Base-by-base conservation (phyloP, 352 stramenopile species). In the Peronospora belbahrii region DNA sequence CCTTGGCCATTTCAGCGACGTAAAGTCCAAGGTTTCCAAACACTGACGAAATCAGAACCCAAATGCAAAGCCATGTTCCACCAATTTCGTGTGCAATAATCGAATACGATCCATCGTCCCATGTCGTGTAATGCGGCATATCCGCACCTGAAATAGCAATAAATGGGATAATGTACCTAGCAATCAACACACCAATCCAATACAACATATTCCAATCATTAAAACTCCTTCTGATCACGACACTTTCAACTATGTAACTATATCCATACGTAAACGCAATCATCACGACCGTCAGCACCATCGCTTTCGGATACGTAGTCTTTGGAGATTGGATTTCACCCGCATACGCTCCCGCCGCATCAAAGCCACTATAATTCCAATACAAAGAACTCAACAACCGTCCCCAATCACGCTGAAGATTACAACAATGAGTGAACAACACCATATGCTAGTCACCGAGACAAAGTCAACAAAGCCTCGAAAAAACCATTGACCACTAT, bases 311-410 rank as follows among this genome's bases (percentile, higher is more conserved):
- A 47, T 89, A 90, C 47, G 72, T 88, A 6, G 56, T 71, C 36
- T 80, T 76, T 2, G 79, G 81, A 11, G 70, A 73, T 15, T 80
- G 58, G 25, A 92, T 85, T 35, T 88, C 76, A 18, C 78, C 72
- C 1, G 78, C 80, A 36, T 86, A 89, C 4, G 74, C 77, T 17
- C 74, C 78, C 9, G 73, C 74, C 1, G 70, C 66, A 50, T 88
- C 76, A 51, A 91, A 91, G 10, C 79, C 79, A 40, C 70, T 85
- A 56, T 88, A 88, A 39, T 85, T 91, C 79, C 79, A 91, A 59
- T 91, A 91, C 22, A 91, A 50, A 9, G 77, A 48, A 33, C 76
- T 85, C 13, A 91, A 35, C 20, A 91, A 44, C 4, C 76, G 58
- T 10, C 62, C 63, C 76, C 76, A 88, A 22, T 87, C 62, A 17